These are phyloP conservation scores for Fusarium musae DNA, from an alignment of 2,329 filamentous ascomycete genomes.

Conservation along the genomic window DNA sequence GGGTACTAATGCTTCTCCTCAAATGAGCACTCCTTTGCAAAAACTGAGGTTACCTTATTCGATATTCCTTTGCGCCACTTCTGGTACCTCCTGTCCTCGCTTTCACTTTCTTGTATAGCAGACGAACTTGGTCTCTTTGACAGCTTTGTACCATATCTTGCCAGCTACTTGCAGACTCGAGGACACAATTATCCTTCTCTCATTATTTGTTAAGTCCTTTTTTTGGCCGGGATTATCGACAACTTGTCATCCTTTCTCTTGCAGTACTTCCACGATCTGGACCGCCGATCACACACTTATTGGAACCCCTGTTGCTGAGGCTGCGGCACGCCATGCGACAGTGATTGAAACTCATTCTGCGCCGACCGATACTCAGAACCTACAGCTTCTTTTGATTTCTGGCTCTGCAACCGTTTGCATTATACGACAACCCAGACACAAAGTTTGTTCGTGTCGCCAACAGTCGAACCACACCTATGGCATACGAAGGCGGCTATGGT, in stretches of 20 bases:
- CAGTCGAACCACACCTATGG: constrained; percentile 52
- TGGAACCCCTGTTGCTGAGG: constrained; percentile 35
- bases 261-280: constrained; percentile 31
- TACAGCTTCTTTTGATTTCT: not conserved
- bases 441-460: not conserved
- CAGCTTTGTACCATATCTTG: constrained; percentile 9
- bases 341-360: constrained; percentile 35
- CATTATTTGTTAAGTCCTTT: not conserved
- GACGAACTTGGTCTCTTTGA: not conserved
- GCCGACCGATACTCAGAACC: constrained; percentile 13
- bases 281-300: constrained; percentile 37
- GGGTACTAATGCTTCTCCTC: constrained; percentile 1
- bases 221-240: constrained; percentile 19
- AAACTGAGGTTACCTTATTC: not conserved
- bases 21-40: not conserved
- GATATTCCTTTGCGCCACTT: constrained; percentile 7
- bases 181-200: not conserved
- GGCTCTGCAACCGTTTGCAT: not conserved
- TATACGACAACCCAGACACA: not conserved
- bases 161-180: constrained; percentile 7
- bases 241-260: constrained; percentile 14
- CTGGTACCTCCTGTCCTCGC: not conserved
- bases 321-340: constrained; percentile 45
- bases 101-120: constrained; percentile 3
- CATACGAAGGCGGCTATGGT: constrained; percentile 60